Conservation (phyloP, 495 filamentous ascomycete genomes). For the Pyronema omphalodes region DNA sequence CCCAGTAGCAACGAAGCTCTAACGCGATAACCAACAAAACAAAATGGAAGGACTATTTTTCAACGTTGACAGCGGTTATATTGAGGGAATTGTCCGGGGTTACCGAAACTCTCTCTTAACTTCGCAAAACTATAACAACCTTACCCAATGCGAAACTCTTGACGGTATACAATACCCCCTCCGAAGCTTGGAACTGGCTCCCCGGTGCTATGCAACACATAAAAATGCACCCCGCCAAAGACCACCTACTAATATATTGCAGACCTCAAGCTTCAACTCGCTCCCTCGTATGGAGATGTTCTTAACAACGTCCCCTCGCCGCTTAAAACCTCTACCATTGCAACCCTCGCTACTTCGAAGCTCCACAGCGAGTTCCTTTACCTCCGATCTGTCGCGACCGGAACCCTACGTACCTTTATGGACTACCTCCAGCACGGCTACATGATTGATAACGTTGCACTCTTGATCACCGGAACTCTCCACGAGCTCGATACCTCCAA, state of each 20-base stretch:
- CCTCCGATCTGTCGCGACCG: slow-evolving; percentile 75
- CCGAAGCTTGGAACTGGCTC: neutral
- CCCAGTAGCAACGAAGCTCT: too few relatives aligned
- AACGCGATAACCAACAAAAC: too few relatives aligned
- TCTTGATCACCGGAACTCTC: slow-evolving; percentile 93
- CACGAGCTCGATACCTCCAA: slow-evolving; percentile 96
- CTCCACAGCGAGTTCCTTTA: slow-evolving; percentile 95
- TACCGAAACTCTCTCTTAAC: slow-evolving; percentile 91
- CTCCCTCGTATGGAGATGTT: slow-evolving; percentile 92
- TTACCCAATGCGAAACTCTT: slow-evolving; percentile 96
- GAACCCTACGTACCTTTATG: slow-evolving; percentile 80
- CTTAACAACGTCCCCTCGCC: slow-evolving; percentile 87
- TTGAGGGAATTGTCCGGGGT: slow-evolving; percentile 90
- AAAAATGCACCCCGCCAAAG: neutral
- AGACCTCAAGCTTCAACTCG: slow-evolving; percentile 97
- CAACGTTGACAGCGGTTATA: slow-evolving; percentile 92
- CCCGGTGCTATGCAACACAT: neutral
- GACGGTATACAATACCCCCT: slow-evolving; percentile 45
- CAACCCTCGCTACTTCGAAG: slow-evolving; percentile 91
- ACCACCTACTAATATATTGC: slow-evolving; percentile 1
- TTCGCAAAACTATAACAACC: slow-evolving; percentile 77
- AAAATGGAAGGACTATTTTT: slow-evolving; percentile 88
- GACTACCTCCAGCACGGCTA: slow-evolving; percentile 97
- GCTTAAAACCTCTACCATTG: slow-evolving; percentile 86
- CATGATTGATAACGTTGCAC: slow-evolving; percentile 99